Evolutionary conservation across 768 basidiomycete species (phyloP).

Genomic region (Lyophyllum shimeji): DNA sequence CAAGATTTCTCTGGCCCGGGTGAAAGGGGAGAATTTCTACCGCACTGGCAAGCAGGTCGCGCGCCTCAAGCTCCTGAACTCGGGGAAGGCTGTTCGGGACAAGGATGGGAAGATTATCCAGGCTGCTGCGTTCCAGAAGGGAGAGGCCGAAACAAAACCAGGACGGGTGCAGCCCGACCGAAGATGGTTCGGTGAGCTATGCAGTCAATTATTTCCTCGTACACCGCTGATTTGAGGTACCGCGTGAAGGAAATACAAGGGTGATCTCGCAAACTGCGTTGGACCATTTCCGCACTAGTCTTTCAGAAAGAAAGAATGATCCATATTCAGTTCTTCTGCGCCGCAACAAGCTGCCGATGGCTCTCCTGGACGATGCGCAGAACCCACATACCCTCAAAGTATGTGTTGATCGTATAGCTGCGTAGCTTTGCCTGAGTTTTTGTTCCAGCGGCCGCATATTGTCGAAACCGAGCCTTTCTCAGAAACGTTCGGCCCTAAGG

Average conservation of each 20-base stretch:
- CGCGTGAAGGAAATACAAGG: slow-evolving; percentile 82
- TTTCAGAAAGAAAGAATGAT: slow-evolving; percentile 82
- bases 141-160: slow-evolving; percentile 87
- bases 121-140: slow-evolving; percentile 94
- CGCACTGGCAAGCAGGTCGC: slow-evolving; percentile 89
- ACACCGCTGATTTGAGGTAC: slow-evolving; percentile 9
- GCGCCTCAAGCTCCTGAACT: slow-evolving; percentile 88
- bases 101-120: slow-evolving; percentile 89
- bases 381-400: slow-evolving; percentile 81
- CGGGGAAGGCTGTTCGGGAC: slow-evolving; percentile 90
- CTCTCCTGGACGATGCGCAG: slow-evolving; percentile 84
- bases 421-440: slow-evolving; percentile 1
- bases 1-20: slow-evolving; percentile 59
- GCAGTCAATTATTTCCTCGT: slow-evolving; percentile 4
- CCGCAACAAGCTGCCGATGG: slow-evolving; percentile 97
- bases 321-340: slow-evolving; percentile 94
- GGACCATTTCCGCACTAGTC: slow-evolving; percentile 93
- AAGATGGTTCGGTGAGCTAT: slow-evolving; percentile 89
- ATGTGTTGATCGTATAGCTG: slow-evolving; percentile 3
- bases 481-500: slow-evolving; percentile 95
- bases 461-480: slow-evolving; percentile 94
- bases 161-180: slow-evolving; percentile 94
- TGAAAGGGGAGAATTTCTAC: slow-evolving; percentile 98
- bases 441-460: slow-evolving; percentile 77
- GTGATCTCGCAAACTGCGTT: slow-evolving; percentile 96